Conservation (phyloP, 306 rosid species). For the Medicago truncatula region DNA sequence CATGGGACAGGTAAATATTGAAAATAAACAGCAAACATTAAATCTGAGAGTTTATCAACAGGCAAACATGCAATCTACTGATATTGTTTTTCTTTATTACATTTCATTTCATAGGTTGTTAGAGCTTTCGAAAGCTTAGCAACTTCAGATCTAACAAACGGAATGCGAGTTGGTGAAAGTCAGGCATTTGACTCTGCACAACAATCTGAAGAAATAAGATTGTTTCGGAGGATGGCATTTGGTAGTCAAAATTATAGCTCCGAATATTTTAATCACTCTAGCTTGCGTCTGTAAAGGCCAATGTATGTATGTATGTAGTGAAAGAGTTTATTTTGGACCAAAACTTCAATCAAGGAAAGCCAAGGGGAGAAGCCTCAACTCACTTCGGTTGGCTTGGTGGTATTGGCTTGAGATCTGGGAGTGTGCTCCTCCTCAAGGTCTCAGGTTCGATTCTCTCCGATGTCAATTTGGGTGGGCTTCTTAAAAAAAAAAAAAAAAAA, state of each 20-base stretch:
- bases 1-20: conserved; percentile 84
- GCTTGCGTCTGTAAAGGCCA: conserved; percentile 45
- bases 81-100: conserved; percentile 38
- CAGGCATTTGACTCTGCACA: conserved; percentile 69
- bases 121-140: conserved; percentile 80
- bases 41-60: neutral
- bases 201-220: conserved; percentile 73
- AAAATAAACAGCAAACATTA: conserved; percentile 17
- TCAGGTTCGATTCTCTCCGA: too few relatives aligned
- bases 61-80: conserved; percentile 12
- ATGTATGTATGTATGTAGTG: conserved; percentile 41
- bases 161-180: conserved; percentile 89
- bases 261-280: conserved; percentile 62
- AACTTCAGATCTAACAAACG: conserved; percentile 73
- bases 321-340: conserved; percentile 37
- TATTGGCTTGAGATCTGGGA: too few relatives aligned
- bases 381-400: too few relatives aligned
- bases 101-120: conserved; percentile 71
- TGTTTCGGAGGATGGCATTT: conserved; percentile 79
- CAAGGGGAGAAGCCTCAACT: conserved; percentile 30
- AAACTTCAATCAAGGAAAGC: conserved; percentile 34
- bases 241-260: conserved; percentile 79
- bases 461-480: too few relatives aligned
- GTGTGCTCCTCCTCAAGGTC: too few relatives aligned
- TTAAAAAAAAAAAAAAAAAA: too few relatives aligned